Evolutionary conservation across 202 grass and related monocot species (phyloP), one percentile per base, ranked within the genome.

Genomic region (Eragrostis tef): DNA sequence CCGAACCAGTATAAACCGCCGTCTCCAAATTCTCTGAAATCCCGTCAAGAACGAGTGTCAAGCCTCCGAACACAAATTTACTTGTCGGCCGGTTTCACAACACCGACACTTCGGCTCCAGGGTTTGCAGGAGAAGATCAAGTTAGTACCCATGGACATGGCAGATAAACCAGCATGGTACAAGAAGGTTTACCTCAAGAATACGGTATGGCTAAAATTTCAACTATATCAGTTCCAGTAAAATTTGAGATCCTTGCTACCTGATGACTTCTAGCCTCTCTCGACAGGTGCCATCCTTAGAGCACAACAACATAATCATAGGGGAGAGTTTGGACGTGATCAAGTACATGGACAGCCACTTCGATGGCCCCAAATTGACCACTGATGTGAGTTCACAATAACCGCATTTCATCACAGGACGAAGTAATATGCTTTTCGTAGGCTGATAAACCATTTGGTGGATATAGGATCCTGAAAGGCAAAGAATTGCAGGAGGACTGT

Each of bases 151-250:
- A 89, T 94, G 44, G 78, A 94, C 79, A 84, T 92, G 22, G 48
- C 64, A 63, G 82, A 94, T 60, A 91, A 91, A 45, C 94, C 94
- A 21, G 79, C 86, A 42, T 97, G 94, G 94, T 97, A 97, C 79
- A 93, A 91, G 31, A 97, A 86, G 24, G 84, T 91, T 86, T 88
- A 94, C 63, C 90, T 51, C 64, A 72, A 63, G 91, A 86, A 81
- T 58, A 94, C 86, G 85, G 89, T 97, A 72, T 11, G 34, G 0
- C 49, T 70, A 24, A 46, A 27, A 64, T n/a, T 15, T 46, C 60
- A 75, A 45, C 22, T 21, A 58, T 58, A 24, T 9, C 0, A 6
- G 13, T 58, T 52, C 3, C 22, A 19, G 68, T 69, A 3, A 39
- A 21, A n/a, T 7, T 21, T 8, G 27, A 70, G 50, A 24, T 24